Conservation (phyloP, 2,329 filamentous ascomycete species). For the Pezicula rhizophila region DNA sequence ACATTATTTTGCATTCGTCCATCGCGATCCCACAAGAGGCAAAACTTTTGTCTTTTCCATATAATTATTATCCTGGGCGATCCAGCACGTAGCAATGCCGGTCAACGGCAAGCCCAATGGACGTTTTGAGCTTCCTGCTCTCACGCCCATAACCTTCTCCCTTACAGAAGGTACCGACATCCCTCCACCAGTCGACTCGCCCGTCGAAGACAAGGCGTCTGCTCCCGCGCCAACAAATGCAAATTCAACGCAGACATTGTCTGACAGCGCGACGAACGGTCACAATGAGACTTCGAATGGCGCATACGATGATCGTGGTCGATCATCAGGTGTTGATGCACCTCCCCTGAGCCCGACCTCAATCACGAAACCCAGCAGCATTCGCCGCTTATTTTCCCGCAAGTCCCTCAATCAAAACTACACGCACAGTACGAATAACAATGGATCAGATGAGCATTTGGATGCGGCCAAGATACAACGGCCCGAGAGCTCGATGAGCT, state of each 20-base stretch:
- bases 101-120: slow-evolving; percentile 22
- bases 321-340: slow-evolving; percentile 9
- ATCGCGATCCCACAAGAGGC: background rate
- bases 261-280: slow-evolving; percentile 4
- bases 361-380: slow-evolving; percentile 27
- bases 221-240: slow-evolving; percentile 7
- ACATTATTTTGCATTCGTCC: background rate
- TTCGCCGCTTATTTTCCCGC: slow-evolving; percentile 30
- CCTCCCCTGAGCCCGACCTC: slow-evolving; percentile 23
- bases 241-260: slow-evolving; percentile 2
- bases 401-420: slow-evolving; percentile 29
- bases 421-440: slow-evolving; percentile 18
- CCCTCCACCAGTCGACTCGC: slow-evolving; percentile 27
- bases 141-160: slow-evolving; percentile 26
- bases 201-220: slow-evolving; percentile 23
- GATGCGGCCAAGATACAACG: slow-evolving; percentile 10
- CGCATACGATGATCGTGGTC: slow-evolving; percentile 13
- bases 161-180: slow-evolving; percentile 30
- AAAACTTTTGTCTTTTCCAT: background rate
- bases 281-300: slow-evolving; percentile 8
- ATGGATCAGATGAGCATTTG: slow-evolving; percentile 23
- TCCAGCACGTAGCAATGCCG: slow-evolving; percentile 17
- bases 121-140: slow-evolving; percentile 26
- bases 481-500: slow-evolving; percentile 24
- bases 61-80: slow-evolving; percentile 2